A percentile compares a stretch with the other conserved stretches of the same genome.
These are phyloP conservation scores for Kodamaea anthophila DNA, from an alignment of 1,139 yeast species.

Conservation along the genomic window DNA sequence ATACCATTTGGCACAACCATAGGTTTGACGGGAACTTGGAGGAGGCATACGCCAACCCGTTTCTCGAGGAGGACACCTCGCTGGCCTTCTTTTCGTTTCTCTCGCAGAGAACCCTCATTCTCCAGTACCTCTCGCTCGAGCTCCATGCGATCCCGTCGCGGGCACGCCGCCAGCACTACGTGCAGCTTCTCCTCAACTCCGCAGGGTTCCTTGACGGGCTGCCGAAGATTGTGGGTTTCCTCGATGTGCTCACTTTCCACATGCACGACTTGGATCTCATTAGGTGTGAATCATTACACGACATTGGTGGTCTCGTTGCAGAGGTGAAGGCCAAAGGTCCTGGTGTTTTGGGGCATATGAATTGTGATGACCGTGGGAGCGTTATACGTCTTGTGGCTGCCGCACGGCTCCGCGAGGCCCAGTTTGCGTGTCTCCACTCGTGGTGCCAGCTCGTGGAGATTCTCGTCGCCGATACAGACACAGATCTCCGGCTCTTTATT, in stretches of 20 bases:
- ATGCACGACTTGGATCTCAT: constrained; percentile 30
- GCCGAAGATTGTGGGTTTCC: constrained; percentile 58
- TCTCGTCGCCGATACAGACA: constrained; percentile 52
- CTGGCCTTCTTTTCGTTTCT: constrained; percentile 58
- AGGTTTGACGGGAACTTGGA: constrained; percentile 38
- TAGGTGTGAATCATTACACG: constrained; percentile 11
- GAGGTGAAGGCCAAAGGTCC: too few species aligned
- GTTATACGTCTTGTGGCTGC: constrained; percentile 35
- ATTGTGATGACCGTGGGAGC: constrained; percentile 22
- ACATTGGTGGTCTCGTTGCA: background rate
- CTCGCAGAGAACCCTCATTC: constrained; percentile 52
- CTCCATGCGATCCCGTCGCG: constrained; percentile 60
- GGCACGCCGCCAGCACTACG: constrained; percentile 49
- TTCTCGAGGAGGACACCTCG: constrained; percentile 29
- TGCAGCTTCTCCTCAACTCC: constrained; percentile 47
- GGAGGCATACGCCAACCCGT: constrained; percentile 20
- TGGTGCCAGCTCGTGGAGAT: constrained; percentile 83
- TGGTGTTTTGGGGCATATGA: too few species aligned
- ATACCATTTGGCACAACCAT: constrained; percentile 47
- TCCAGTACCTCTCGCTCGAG: constrained; percentile 69
- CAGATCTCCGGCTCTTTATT: constrained; percentile 43
- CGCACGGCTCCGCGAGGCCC: constrained; percentile 44
- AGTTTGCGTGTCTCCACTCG: constrained; percentile 60
- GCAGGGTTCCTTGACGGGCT: constrained; percentile 44
- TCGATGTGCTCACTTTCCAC: constrained; percentile 62